These are phyloP conservation scores for Solanum chacoense DNA, from an alignment of 305 asterid genomes.

Conservation along the genomic window DNA sequence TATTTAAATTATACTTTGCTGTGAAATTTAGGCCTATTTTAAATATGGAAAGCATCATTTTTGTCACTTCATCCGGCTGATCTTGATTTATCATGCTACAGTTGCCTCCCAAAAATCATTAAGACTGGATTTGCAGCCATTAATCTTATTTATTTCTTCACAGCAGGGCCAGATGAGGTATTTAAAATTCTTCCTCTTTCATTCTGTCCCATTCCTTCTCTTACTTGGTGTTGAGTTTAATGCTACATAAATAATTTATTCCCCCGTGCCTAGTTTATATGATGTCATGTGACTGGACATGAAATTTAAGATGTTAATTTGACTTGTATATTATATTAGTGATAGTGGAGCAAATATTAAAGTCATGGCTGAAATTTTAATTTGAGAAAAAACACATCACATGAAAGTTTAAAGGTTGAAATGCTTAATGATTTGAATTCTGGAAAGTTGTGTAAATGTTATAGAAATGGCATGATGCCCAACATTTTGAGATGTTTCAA, in stretches of 20 bases:
- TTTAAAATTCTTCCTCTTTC: background rate
- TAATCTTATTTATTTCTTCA: conserved; percentile 93
- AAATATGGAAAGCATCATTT: background rate
- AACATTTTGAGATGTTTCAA: background rate
- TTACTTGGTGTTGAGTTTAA: background rate
- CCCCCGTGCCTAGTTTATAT: background rate
- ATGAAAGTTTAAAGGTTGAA: background rate
- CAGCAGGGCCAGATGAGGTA: conserved; percentile 99
- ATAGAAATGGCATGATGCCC: background rate
- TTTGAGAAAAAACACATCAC: background rate
- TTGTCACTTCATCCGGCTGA: conserved; percentile 11
- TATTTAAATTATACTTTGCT: background rate
- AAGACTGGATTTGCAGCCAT: conserved; percentile 98
- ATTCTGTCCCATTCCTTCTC: background rate
- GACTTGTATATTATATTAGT: background rate
- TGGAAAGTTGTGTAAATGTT: background rate
- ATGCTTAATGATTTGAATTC: background rate
- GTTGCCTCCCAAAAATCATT: conserved; percentile 87
- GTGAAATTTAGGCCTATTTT: background rate
- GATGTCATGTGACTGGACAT: background rate
- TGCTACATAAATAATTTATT: background rate
- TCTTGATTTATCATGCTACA: conserved; percentile 23
- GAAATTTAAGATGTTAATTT: background rate
- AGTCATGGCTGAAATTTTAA: background rate
- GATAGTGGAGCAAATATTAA: background rate